Evolutionary conservation across 768 basidiomycete species (phyloP), one percentile per base, ranked within the genome.

Genomic region (Lentinus tigrinus): DNA sequence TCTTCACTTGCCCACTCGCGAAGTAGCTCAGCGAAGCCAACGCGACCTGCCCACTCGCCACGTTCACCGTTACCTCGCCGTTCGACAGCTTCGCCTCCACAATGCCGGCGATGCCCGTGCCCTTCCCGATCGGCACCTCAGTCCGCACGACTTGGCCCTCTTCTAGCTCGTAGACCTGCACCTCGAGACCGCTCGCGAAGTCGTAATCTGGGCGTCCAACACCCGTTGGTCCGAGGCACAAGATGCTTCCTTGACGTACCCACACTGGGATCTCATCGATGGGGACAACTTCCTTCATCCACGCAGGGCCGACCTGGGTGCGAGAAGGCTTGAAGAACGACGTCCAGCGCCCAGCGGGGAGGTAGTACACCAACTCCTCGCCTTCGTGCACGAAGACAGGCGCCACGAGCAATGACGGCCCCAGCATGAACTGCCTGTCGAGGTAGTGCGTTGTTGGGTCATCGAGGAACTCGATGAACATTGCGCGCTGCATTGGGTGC

Each of bases 211-310:
- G 86, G 2, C 78, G 75, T 24, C 75, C 76, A 21, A 76, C 72
- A 26, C 76, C 74, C 31, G 73, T 65, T 17, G 85, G 81, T 4
- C 87, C 85, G n/a, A 88, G 75, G 52, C 78, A 72, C 19, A 90
- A 69, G 19, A 88, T 77, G 16, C 78, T 80, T 37, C 79, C 81
- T 26, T 80, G 79, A 37, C 84, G 77, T 37, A 89, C 81, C 81
- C 82, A 89, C 27, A 89, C 81, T 16, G 87, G 87, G 38, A 90
- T 78, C 55, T 81, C 78, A 63, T 85, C 80, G 38, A 88, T 70
- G 24, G 85, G 79, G n/a, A 87, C 83, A 54, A 79, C 72, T 62
- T 85, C 83, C 51, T 78, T 79, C 58, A 89, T 72, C 87, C 87
- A 89, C 17, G 64, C 61, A 0, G 87, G 88, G 0, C 88, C 88